phyloP scores from a whole-genome alignment of 768 basidiomycete genomes.

The Termitomyces sp. region DNA sequence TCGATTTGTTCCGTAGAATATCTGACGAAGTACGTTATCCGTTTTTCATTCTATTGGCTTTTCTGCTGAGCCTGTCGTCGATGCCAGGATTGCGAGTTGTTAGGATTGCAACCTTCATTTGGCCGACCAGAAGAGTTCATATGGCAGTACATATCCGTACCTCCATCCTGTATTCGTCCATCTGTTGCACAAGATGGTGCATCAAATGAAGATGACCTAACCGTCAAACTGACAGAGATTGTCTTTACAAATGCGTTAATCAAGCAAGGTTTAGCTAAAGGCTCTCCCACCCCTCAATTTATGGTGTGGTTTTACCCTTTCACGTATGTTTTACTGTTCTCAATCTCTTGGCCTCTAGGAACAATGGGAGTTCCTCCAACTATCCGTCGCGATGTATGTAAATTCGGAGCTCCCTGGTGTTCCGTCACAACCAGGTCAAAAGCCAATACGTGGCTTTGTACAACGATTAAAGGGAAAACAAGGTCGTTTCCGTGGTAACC shows the following conservation, averaged over 20 bases:
- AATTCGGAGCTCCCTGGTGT: constrained; percentile 97
- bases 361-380: constrained; percentile 97
- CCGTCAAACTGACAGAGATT: constrained; percentile 95
- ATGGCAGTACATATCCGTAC: constrained; percentile 98
- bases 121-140: constrained; percentile 96
- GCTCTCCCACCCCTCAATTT: constrained; percentile 81
- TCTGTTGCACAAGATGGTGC: constrained; percentile 97
- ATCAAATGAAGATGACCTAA: constrained; percentile 97
- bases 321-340: not conserved
- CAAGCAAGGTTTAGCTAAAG: constrained; percentile 83
- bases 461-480: constrained; percentile 98
- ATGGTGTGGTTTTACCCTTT: constrained; percentile 50
- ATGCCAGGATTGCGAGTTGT: constrained; percentile 84
- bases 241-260: constrained; percentile 92
- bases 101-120: constrained; percentile 82
- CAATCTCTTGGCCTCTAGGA: constrained; percentile 44
- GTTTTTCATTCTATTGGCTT: not conserved
- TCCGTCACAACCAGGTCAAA: constrained; percentile 78
- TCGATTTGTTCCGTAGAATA: constrained; percentile 89
- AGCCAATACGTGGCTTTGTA: constrained; percentile 96
- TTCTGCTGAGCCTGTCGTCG: not conserved
- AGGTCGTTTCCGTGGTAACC: constrained; percentile 96
- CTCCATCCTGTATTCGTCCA: constrained; percentile 95
- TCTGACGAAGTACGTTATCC: constrained; percentile 69
- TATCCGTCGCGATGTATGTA: constrained; percentile 95